Evolutionary conservation across 257 asterid species (phyloP), one percentile per base, ranked within the genome.

Genomic region (Schizonepeta tenuifolia): DNA sequence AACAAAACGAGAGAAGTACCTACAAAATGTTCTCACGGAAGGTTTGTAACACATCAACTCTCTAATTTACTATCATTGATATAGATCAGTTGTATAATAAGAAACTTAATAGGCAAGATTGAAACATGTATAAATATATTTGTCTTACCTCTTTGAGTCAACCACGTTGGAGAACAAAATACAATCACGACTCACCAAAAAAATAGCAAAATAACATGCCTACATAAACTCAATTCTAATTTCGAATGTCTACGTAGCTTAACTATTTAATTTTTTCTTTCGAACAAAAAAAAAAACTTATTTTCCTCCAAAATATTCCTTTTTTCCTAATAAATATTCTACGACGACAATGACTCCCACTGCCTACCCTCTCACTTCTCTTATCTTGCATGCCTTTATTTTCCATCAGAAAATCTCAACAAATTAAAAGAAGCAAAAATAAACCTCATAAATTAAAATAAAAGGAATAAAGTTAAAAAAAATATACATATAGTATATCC

Each of bases 401-500:
- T 76, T 63, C 70, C 66, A 60, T 72, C 59, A 46, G 20, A 76
- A 33, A 75, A 36, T 75, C 71, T 15, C 9, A 54, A 35, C 0
- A 13, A 44, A n/a, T n/a, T n/a, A 59, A 36, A 10, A 35, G 28
- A n/a, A 28, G 14, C 2, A 15, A 26, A 47, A 44, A 35, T 35
- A 70, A 47, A 20, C 21, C 63, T 24, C 38, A 47, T n/a, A 47
- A 70, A 58, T 50, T 54, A 44, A 59, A 47, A 59, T 26, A 53
- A 60, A 70, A 41, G 51, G 78, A 78, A 67, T 71, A 78, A 72
- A 67, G 69, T 57, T 38, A 38, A 18, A 17, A 50, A 33, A 44
- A 43, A 56, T n/a, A n/a, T n/a, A n/a, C n/a, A 69, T 76, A 78
- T 41, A 76, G 66, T 59, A 83, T 77, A 80, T 77, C 61, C 71